These are phyloP conservation scores for Maudiozyma saulgeensis DNA, from an alignment of 805 yeast genomes.

Conservation along the genomic window DNA sequence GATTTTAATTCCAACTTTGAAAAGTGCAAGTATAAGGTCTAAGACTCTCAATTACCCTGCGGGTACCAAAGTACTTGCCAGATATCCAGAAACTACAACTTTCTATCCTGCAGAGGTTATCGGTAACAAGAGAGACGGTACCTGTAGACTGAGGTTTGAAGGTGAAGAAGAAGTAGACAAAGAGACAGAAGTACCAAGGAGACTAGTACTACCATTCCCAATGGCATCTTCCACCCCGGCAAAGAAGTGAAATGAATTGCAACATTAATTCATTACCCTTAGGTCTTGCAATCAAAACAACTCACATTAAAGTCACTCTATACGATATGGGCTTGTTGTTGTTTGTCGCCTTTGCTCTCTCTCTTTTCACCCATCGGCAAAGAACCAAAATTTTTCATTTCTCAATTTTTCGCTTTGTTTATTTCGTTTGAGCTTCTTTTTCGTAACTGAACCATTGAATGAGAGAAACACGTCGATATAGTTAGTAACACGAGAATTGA, in stretches of 20 bases:
- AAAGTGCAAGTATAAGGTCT: slow-evolving; percentile 26
- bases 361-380: too few relatives aligned
- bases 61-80: slow-evolving; percentile 77
- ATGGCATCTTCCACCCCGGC: slow-evolving; percentile 18
- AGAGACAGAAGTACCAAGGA: slow-evolving; percentile 84
- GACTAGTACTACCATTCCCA: slow-evolving; percentile 74
- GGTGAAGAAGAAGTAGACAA: slow-evolving; percentile 96
- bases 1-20: slow-evolving; percentile 54
- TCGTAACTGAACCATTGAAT: too few relatives aligned
- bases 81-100: slow-evolving; percentile 96
- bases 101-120: slow-evolving; percentile 91
- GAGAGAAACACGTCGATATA: too few relatives aligned
- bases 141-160: slow-evolving; percentile 74
- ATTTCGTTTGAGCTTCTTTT: too few relatives aligned
- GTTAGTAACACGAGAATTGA: too few relatives aligned
- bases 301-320: too few relatives aligned
- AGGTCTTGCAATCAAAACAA: too few relatives aligned
- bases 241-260: slow-evolving; percentile 13
- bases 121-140: slow-evolving; percentile 63
- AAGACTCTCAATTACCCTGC: slow-evolving; percentile 44
- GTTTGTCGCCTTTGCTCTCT: too few relatives aligned
- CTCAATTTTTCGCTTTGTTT: too few relatives aligned
- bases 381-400: too few relatives aligned
- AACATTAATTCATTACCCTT: too few relatives aligned
- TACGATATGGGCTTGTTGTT: too few relatives aligned